Base-by-base conservation (phyloP, 2,329 filamentous ascomycete genomes). In the Penicillium sp. region DNA sequence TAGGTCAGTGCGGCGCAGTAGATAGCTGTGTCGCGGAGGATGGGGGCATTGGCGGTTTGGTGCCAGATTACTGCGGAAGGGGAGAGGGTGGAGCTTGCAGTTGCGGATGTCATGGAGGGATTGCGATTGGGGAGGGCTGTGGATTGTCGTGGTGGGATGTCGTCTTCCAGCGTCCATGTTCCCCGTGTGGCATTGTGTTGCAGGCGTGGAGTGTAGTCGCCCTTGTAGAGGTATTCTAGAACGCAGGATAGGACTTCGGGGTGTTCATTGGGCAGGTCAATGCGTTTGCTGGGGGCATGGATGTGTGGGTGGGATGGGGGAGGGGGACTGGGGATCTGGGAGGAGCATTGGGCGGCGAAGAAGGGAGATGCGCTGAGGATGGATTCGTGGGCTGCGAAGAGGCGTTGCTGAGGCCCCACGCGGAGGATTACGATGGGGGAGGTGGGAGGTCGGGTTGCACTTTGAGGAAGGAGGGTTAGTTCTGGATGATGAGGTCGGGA, bases 311-410 rank as follows among this genome's bases (percentile, higher is more conserved):
- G 60, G 2, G 57, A 25, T 1, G 60, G 57, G 13, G 59, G 49
- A 14, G 60, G 57, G 1, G 64, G 58, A 13, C 52, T 65, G 81
- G 65, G 61, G 8, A 58, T 65, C 40, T 84, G 81, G 85, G 89
- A 65, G 59, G 84, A 83, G 65, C 88, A 85, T 46, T 84, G 82
- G 53, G 85, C 80, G 62, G 87, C 82, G 79, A 97, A 96, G 84
- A 89, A 96, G 7, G 92, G 87, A 11, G 92, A 95, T 58, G 85
- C 81, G 74, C 84, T 85, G 61, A 97, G 87, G 63, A 96, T 85
- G 68, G 95, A 90, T 81, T 96, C 91, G 76, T 97, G 93, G 6
- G 92, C 92, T 40, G 93, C 93, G 73, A 97, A 97, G 68, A 97
- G 89, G 25, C 93, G 87, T 75, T 93, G 89, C 67, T 93, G 89